Evolutionary conservation across 441 rosid genomes (phyloP).

Genomic region (Gossypium trilobum): DNA sequence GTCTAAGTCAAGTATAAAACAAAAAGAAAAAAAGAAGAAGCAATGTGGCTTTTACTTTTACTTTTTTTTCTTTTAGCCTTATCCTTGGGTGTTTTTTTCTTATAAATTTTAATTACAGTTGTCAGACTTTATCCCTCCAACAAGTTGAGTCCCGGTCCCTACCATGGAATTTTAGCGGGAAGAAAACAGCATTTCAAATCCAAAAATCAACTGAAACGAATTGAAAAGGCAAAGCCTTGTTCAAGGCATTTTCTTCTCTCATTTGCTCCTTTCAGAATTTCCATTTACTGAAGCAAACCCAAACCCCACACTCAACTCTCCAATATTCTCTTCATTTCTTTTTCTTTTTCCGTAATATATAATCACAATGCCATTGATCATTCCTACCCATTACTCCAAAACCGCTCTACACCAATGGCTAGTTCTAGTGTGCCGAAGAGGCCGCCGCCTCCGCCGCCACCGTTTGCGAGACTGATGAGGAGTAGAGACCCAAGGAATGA

Average conservation of each 20-base stretch:
- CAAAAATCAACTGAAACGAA: neutral
- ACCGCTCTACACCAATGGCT: conserved; percentile 4
- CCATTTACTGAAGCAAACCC: neutral
- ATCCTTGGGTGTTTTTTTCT: too few species aligned
- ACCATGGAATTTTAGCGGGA: conserved; percentile 2
- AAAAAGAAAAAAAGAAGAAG: too few species aligned
- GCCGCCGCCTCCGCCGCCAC: conserved; percentile 5
- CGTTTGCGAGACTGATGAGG: neutral
- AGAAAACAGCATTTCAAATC: neutral
- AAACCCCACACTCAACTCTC: neutral
- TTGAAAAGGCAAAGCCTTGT: conserved; percentile 5
- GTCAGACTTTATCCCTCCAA: neutral
- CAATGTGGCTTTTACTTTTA: too few species aligned
- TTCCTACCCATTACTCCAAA: neutral
- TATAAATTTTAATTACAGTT: neutral
- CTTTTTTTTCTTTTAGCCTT: too few species aligned
- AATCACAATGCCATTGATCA: neutral
- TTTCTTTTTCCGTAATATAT: neutral
- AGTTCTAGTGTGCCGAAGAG: conserved; percentile 3
- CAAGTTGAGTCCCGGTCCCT: neutral
- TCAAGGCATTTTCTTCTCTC: conserved; percentile 9
- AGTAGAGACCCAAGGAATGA: conserved; percentile 5
- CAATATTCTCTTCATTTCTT: neutral
- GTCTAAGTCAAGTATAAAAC: too few species aligned
- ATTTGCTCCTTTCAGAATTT: conserved; percentile 11